A percentile compares a stretch with the other conserved stretches of the same genome.
phyloP scores from a whole-genome alignment of 2,329 filamentous ascomycete genomes.

The Sporothrix pallida region DNA sequence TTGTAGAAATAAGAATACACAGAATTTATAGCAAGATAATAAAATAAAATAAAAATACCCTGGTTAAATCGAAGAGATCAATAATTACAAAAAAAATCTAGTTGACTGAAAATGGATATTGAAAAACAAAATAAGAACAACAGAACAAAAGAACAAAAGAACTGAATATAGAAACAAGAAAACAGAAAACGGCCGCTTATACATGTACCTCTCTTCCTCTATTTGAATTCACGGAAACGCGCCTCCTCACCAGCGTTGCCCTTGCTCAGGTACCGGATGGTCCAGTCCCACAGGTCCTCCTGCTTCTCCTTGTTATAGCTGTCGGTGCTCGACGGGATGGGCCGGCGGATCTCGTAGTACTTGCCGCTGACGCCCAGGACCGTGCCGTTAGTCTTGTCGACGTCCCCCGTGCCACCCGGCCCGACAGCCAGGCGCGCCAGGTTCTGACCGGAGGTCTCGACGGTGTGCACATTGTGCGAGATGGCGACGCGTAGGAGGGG shows the following conservation, averaged over 20 bases:
- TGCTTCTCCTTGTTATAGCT: constrained; percentile 54
- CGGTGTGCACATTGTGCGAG: constrained; percentile 45
- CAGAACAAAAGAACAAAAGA: background rate
- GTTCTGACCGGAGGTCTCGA: constrained; percentile 48
- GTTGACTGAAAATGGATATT: too few species aligned
- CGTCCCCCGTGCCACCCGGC: background rate
- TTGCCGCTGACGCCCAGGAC: constrained; percentile 25
- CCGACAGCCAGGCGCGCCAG: constrained; percentile 50
- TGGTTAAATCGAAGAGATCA: background rate
- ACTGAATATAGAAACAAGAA: background rate
- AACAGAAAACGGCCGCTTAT: background rate
- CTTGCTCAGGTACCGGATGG: constrained; percentile 48
- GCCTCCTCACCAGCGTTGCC: constrained; percentile 21
- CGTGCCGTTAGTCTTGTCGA: background rate
- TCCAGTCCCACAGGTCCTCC: constrained; percentile 58
- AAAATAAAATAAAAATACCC: background rate
- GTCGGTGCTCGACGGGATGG: constrained; percentile 50
- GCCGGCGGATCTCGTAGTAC: constrained; percentile 53
- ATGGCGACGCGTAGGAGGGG: constrained; percentile 17
- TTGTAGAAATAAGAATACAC: background rate
- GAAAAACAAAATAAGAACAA: too few species aligned
- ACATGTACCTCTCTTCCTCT: background rate
- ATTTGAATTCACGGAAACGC: constrained; percentile 27
- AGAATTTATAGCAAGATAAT: background rate
- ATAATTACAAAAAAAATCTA: too few species aligned